These are phyloP conservation scores for Rhododendron kiyosumense DNA, from an alignment of 148 eudicot species.

Conservation along the genomic window DNA sequence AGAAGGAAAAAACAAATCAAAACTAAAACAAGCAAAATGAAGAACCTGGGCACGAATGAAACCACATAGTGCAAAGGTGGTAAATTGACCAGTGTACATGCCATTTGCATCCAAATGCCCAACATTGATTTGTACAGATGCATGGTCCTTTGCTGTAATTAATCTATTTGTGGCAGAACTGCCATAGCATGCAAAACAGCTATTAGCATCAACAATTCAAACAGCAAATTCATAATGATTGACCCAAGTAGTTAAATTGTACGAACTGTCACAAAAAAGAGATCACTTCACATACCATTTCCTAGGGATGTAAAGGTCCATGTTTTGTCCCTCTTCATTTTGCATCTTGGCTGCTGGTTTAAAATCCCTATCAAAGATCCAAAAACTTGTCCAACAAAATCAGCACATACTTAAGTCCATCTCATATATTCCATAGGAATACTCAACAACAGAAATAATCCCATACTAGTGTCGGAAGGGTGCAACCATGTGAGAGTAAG, in stretches of 20 bases:
- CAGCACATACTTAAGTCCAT: too few species aligned
- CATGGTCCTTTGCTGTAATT: constrained; percentile 14
- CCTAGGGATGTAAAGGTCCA: not conserved
- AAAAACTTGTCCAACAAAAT: too few species aligned
- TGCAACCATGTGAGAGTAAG: too few species aligned
- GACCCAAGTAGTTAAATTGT: too few species aligned
- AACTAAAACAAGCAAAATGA: not conserved
- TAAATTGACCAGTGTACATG: constrained; percentile 21
- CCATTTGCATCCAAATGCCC: constrained; percentile 42
- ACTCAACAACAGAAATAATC: too few species aligned
- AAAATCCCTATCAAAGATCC: not conserved
- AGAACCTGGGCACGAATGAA: constrained; percentile 33
- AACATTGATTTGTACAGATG: constrained; percentile 30
- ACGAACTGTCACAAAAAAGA: too few species aligned
- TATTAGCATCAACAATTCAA: not conserved
- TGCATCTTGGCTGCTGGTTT: constrained; percentile 39
- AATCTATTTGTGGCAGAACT: constrained; percentile 39
- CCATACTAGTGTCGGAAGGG: too few species aligned
- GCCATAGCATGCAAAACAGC: constrained; percentile 4
- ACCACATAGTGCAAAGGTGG: constrained; percentile 36
- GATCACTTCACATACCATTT: constrained; percentile 22
- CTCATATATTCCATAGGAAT: too few species aligned
- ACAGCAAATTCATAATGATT: not conserved
- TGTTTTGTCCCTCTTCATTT: constrained; percentile 60
- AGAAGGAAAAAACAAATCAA: not conserved